Evolutionary conservation across 805 yeast species (phyloP), one percentile per base, ranked within the genome.

Genomic region (Nakazawaea wickerhamii): DNA sequence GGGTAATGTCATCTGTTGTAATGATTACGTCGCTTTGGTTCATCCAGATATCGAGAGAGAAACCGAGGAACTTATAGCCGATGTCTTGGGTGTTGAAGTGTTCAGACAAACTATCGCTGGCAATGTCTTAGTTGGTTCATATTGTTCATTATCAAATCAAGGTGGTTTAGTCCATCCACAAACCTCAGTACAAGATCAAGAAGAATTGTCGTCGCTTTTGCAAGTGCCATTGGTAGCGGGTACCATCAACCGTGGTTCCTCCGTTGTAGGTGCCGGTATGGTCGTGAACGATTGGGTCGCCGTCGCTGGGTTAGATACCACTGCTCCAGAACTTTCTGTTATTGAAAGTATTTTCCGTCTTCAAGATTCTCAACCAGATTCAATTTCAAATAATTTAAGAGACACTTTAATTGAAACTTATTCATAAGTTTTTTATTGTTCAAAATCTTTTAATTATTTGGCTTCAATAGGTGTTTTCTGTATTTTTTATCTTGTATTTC

Each of bases 41-140:
- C 99, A 93, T 66, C 99, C 99, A 40, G 99, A 93, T 70, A 88
- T 93, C 52, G 99, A 93, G 72, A 83, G 99, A 63, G 99, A 93
- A 68, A 93, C 99, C 41, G 99, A 93, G 70, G 99, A 93, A 70
- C 71, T 93, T 55, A 93, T 93, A 60, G 95, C 98, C 36, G 99
- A 93, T 65, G 96, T 90, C 13, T 75, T 93, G 46, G 99, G 99
- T 47, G 99, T 93, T 41, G 99, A 93, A 68, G 99, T 93, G 36
- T 93, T 93, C 77, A 84, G 98, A 71, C 99, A 93, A 68, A 93
- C 99, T 37, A 90, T 93, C 55, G 97, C 99, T 11, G 97, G 97
- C 54, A 91, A 93, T 65, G 97, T 93, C 45, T 75, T 93, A 48
- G 99, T 93, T 42, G 99, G 99, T 45, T 85, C 96, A 5, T 93